A percentile compares a stretch with the other conserved stretches of the same genome.
Evolutionary conservation across 345 rosid species (phyloP).

Genomic region (Erysimum cheiranthoides): DNA sequence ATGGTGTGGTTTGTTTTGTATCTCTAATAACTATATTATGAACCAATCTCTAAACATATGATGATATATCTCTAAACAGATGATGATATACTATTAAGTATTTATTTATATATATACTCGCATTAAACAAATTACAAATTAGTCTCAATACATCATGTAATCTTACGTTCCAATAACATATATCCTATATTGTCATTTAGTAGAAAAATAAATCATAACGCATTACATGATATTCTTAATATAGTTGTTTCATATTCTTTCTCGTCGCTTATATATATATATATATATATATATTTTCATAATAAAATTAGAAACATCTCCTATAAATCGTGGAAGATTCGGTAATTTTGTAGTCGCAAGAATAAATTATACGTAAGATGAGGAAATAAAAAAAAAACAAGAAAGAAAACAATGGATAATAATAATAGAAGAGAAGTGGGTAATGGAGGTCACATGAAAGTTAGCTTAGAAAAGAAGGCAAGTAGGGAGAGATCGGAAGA

Average conservation of each 20-base stretch:
- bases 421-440: conserved; percentile 24
- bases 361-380: neutral
- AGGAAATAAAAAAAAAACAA: neutral
- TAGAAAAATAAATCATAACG: neutral
- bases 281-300: neutral
- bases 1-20: conserved; percentile 28
- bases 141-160: conserved; percentile 23
- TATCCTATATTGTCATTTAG: conserved; percentile 27
- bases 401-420: neutral
- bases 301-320: conserved; percentile 1
- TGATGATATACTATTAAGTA: no score
- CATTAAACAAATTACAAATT: conserved; percentile 3
- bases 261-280: neutral
- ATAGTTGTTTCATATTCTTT: neutral
- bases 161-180: conserved; percentile 26
- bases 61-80: no score
- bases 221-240: neutral
- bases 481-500: conserved; percentile 27
- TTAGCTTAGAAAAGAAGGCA: conserved; percentile 44
- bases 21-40: neutral
- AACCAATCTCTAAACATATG: neutral
- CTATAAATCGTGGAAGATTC: conserved; percentile 7
- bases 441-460: conserved; percentile 45
- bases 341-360: conserved; percentile 4
- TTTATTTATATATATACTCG: neutral